Evolutionary conservation across 108 stramenopile species (phyloP).

Genomic region (Skeletonema potamos): DNA sequence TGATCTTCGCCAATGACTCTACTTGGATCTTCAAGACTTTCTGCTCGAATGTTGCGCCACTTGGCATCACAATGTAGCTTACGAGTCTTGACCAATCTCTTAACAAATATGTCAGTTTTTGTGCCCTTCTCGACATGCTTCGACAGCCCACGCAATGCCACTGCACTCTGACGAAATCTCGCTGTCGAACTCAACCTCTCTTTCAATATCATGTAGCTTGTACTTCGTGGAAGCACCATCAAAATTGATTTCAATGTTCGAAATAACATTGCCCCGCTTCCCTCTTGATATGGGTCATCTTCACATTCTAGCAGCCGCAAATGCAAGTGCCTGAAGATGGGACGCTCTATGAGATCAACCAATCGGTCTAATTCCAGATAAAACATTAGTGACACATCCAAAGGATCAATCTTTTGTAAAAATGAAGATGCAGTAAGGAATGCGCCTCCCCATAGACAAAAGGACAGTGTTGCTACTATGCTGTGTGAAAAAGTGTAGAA

Average conservation of each 20-base stretch:
- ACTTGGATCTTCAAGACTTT: constrained; percentile 59
- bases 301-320: constrained; percentile 81
- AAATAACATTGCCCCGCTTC: constrained; percentile 87
- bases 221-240: constrained; percentile 85
- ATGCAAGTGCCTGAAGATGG: constrained; percentile 84
- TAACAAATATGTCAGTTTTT: constrained; percentile 62
- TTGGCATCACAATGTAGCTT: constrained; percentile 70
- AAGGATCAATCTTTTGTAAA: constrained; percentile 67
- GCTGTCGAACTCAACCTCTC: constrained; percentile 69
- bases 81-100: constrained; percentile 59
- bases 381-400: constrained; percentile 79
- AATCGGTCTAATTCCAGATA: constrained; percentile 79
- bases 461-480: constrained; percentile 64
- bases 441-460: constrained; percentile 85
- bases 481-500: constrained; percentile 81
- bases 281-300: constrained; percentile 65
- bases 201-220: constrained; percentile 72
- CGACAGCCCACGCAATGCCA: constrained; percentile 25
- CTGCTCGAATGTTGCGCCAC: constrained; percentile 79
- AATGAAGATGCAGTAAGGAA: constrained; percentile 75
- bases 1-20: constrained; percentile 27
- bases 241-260: constrained; percentile 65
- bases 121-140: constrained; percentile 16
- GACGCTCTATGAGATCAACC: constrained; percentile 83
- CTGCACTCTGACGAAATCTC: constrained; percentile 75